These are phyloP conservation scores for Fusarium mexicanum DNA, from an alignment of 2,329 filamentous ascomycete genomes.

Conservation along the genomic window DNA sequence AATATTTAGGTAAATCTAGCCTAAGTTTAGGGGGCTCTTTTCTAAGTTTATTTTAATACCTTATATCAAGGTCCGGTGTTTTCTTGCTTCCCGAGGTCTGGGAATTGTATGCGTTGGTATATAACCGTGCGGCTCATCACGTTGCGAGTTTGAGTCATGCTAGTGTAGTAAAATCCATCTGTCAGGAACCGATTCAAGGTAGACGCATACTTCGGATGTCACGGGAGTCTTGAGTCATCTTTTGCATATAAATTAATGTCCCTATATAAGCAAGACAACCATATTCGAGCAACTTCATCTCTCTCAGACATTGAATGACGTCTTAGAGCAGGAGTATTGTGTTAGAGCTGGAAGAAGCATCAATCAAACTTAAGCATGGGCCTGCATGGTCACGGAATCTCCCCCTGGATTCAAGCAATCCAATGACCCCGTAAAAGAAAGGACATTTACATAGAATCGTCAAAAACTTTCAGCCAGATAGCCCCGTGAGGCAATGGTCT, in stretches of 20 bases:
- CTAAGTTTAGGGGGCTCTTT: no score
- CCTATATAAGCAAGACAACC: fast-evolving
- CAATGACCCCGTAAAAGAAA: no score
- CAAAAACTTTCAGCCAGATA: background rate
- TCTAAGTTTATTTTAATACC: no score
- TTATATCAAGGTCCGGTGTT: no score
- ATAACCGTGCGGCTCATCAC: background rate
- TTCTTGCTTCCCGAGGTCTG: background rate
- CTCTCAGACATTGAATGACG: background rate
- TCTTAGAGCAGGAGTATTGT: background rate
- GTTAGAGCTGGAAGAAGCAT: background rate
- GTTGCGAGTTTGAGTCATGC: background rate
- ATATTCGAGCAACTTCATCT: background rate
- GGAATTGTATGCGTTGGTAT: background rate
- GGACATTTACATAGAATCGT: background rate
- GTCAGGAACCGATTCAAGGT: no score
- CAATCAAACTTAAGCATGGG: background rate
- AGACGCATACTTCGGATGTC: background rate
- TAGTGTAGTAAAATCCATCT: background rate
- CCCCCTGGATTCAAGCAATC: background rate
- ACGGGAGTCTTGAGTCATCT: background rate
- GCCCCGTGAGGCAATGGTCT: background rate
- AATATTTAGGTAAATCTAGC: no score
- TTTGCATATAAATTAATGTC: background rate
- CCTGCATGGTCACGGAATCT: background rate